Conservation (phyloP, 2,329 filamentous ascomycete genomes). For the Elsinoe batatas region DNA sequence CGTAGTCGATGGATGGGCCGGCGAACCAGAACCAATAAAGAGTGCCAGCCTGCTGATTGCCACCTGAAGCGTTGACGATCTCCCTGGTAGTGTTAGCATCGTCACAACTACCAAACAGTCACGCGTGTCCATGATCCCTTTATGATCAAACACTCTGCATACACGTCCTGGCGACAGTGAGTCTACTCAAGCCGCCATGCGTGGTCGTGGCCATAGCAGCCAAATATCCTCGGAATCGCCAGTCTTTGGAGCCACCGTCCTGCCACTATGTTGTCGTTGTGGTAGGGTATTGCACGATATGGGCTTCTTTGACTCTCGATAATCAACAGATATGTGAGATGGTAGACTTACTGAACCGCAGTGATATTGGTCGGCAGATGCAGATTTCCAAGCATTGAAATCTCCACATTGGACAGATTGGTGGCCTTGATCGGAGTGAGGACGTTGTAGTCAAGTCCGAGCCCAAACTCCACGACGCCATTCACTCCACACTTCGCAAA, state of each 20-base stretch:
- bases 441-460: constrained; percentile 36
- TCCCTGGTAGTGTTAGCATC: constrained; percentile 9
- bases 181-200: too few relatives aligned
- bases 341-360: constrained; percentile 23
- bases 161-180: too few relatives aligned
- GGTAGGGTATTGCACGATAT: too few relatives aligned
- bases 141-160: too few relatives aligned
- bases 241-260: too few relatives aligned
- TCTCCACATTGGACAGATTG: constrained; percentile 35
- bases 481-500: constrained; percentile 30
- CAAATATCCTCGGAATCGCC: too few relatives aligned
- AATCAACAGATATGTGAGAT: too few relatives aligned
- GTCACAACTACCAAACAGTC: neutral
- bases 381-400: constrained; percentile 35
- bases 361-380: constrained; percentile 34
- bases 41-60: constrained; percentile 24
- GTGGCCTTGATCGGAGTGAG: constrained; percentile 32
- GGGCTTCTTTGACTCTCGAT: too few relatives aligned
- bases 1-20: constrained; percentile 26
- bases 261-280: too few relatives aligned
- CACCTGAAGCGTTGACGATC: constrained; percentile 27
- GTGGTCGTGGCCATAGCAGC: too few relatives aligned
- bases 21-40: constrained; percentile 32
- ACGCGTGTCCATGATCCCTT: too few relatives aligned
- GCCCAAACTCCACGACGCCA: constrained; percentile 30